Percentiles rank a stretch among this genome's conserved stretches.
These are phyloP conservation scores for Eragrostis curvula DNA, from an alignment of 176 grass and related monocot genomes.

Conservation along the genomic window DNA sequence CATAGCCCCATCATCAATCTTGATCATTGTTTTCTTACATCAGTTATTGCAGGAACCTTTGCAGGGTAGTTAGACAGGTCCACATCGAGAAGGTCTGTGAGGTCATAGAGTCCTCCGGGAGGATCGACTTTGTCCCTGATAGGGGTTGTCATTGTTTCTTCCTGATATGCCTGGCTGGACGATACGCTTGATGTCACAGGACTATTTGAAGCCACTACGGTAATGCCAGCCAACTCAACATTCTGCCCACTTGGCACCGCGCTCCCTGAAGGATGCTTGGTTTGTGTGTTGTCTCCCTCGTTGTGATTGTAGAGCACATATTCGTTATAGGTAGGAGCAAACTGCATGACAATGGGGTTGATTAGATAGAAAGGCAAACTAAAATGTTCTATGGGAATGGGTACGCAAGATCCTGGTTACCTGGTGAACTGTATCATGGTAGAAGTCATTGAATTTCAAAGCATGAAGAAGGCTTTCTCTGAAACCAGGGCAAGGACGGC, in stretches of 20 bases:
- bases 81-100: slow-evolving; percentile 66
- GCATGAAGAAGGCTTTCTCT: slow-evolving; percentile 82
- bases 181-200: slow-evolving; percentile 40
- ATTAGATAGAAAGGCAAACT: slow-evolving; percentile 20
- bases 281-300: slow-evolving; percentile 56
- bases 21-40: slow-evolving; percentile 70
- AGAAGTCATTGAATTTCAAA: slow-evolving; percentile 96
- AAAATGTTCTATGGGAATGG: too few relatives aligned
- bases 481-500: slow-evolving; percentile 69
- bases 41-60: slow-evolving; percentile 70
- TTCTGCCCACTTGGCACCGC: slow-evolving; percentile 53
- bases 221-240: slow-evolving; percentile 65
- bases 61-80: slow-evolving; percentile 74
- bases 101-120: slow-evolving; percentile 74
- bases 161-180: slow-evolving; percentile 28
- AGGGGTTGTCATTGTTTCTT: slow-evolving; percentile 42
- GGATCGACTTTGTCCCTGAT: slow-evolving; percentile 72
- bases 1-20: slow-evolving; percentile 17
- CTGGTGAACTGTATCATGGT: slow-evolving; percentile 97
- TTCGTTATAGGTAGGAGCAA: slow-evolving; percentile 96
- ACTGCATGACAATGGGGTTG: slow-evolving; percentile 48
- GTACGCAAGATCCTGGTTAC: slow-evolving; percentile 47
- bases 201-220: slow-evolving; percentile 44
- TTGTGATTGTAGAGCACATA: slow-evolving; percentile 93
- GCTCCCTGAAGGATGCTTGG: slow-evolving; percentile 73